Conservation (phyloP, 306 rosid genomes). For the Benincasa hispida region DNA sequence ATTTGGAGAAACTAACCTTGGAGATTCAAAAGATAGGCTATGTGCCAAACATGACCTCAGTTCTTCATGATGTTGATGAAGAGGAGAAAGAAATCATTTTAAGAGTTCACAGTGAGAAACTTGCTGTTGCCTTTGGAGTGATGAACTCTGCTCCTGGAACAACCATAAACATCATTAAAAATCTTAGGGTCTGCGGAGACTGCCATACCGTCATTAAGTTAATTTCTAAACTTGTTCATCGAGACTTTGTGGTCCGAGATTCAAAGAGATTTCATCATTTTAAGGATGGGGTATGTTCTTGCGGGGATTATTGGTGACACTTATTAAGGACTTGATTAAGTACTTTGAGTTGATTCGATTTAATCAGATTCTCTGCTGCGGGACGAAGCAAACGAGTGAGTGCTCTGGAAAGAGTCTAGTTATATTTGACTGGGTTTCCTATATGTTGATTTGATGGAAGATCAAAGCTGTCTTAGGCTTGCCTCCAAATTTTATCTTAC, state of each 20-base stretch:
- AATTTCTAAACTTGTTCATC: slow-evolving; percentile 37
- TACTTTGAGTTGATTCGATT: background rate
- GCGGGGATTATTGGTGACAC: slow-evolving; percentile 61
- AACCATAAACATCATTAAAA: slow-evolving; percentile 51
- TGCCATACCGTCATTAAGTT: slow-evolving; percentile 55
- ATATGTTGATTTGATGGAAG: background rate
- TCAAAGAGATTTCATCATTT: slow-evolving; percentile 76
- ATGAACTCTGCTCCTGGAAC: slow-evolving; percentile 52
- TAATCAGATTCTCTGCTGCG: background rate
- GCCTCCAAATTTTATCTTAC: background rate
- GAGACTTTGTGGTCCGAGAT: slow-evolving; percentile 60
- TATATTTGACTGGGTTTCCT: background rate
- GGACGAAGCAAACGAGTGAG: background rate
- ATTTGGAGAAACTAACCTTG: slow-evolving; percentile 35
- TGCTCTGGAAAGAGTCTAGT: background rate
- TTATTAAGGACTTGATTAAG: background rate
- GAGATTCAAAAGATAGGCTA: slow-evolving; percentile 59
- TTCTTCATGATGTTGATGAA: slow-evolving; percentile 65
- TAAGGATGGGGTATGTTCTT: slow-evolving; percentile 49
- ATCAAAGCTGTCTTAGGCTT: background rate
- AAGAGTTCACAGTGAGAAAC: slow-evolving; percentile 80
- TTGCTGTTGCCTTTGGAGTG: slow-evolving; percentile 65
- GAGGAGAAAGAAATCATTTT: slow-evolving; percentile 62
- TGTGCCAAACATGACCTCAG: slow-evolving; percentile 42
- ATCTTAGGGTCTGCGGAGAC: slow-evolving; percentile 63